Percentiles rank a stretch among this genome's conserved stretches.
Conservation (phyloP, 345 rosid genomes). For the Barbarea vulgaris region DNA sequence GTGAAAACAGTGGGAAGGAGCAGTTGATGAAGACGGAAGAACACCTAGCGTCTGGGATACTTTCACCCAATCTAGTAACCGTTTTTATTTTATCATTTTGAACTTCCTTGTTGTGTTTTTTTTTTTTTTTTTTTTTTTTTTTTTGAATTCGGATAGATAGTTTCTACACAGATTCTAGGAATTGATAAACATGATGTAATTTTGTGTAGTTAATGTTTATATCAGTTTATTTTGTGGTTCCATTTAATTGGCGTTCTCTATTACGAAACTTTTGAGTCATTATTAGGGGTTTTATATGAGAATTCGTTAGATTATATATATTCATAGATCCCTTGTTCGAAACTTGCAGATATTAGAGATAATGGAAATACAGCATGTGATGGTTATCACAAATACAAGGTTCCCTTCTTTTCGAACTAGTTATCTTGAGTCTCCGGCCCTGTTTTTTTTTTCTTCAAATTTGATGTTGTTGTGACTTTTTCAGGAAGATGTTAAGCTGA, state of each 20-base stretch:
- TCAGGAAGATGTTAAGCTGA: constrained; percentile 81
- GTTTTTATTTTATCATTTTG: too few relatives aligned
- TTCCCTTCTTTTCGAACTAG: background rate
- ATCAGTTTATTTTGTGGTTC: background rate
- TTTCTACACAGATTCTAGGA: background rate
- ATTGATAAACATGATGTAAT: background rate
- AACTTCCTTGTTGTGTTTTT: too few relatives aligned
- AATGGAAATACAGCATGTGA: constrained; percentile 63
- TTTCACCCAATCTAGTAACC: constrained; percentile 49
- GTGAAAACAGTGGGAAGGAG: constrained; percentile 58
- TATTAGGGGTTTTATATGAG: background rate
- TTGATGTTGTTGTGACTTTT: background rate
- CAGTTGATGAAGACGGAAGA: constrained; percentile 64
- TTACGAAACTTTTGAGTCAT: background rate
- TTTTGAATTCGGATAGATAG: background rate
- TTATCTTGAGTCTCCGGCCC: background rate
- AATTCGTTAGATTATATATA: background rate
- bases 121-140: background rate
- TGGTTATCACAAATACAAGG: constrained; percentile 73
- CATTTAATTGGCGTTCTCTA: background rate
- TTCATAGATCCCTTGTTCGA: background rate
- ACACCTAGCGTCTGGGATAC: constrained; percentile 69
- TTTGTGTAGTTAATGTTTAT: background rate
- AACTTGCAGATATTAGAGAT: constrained; percentile 30
- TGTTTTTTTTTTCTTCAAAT: constrained; percentile 2